Base-by-base conservation (phyloP, 1,284 basidiomycete species). In the Golubevia sp. region DNA sequence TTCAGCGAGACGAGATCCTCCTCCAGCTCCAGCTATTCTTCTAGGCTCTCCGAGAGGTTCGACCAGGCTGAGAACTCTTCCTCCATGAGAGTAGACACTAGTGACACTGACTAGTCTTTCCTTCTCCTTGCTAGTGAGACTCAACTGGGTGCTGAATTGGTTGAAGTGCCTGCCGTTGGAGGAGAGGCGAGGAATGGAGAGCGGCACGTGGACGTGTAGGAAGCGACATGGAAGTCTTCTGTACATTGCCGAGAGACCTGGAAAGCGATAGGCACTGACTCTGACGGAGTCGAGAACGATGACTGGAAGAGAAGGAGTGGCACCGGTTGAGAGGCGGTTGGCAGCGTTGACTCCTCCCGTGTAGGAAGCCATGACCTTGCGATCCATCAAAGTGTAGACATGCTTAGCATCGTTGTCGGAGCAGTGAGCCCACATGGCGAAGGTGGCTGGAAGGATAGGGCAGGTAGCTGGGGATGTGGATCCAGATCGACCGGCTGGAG, bases 221-320 rank as follows among this genome's bases (percentile, higher is more conserved):
- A 85, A 85, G 59, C 84, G 85, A 62, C 84, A 85, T 4, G 79
- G 77, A 55, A 84, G 73, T 55, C 67, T 71, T 26, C 82, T 70
- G 64, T 77, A 72, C 83, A 85, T 84, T 55, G 71, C 75, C 2
- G 70, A 70, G 25, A 85, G 76, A 30, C 65, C 67, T 6, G 82
- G 77, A 72, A 84, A 85, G 44, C 79, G 76, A 64, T 71, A 70
- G 48, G 73, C 63, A 11, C 73, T 72, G 3, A 77, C 55, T 13
- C 66, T 66, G 27, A 77, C 67, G 51, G 70, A 70, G 49, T 73
- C 73, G 20, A 76, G 59, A 48, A 75, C 66, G 61, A 77, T 60
- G 55, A 67, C 62, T 15, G 79, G 76, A 55, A 82, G 62, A 20
- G 65, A 59, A 0, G 71, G 55, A 52, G 71, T 68, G 27, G 66